A percentile compares a stretch with the other conserved stretches of the same genome.
Evolutionary conservation across 495 filamentous ascomycete species (phyloP).

Genomic region (Arthonia radiata): DNA sequence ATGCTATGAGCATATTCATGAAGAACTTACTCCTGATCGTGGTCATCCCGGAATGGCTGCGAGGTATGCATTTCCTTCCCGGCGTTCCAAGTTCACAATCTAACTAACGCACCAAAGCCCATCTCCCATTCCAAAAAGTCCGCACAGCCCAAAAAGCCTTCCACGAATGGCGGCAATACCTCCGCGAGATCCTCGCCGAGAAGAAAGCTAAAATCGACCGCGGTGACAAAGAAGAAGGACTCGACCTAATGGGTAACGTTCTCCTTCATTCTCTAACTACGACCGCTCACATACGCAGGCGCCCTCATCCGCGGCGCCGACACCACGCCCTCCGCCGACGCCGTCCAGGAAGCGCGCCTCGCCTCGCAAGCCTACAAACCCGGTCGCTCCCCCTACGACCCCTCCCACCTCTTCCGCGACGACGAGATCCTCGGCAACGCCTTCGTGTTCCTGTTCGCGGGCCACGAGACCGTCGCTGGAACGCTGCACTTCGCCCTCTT

Average conservation of each 20-base stretch:
- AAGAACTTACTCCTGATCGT: conserved; percentile 29
- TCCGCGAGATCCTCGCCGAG: conserved; percentile 31
- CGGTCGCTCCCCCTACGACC: too few species aligned
- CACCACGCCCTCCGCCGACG: conserved; percentile 7
- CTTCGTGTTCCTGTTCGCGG: conserved; percentile 46
- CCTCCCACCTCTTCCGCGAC: conserved; percentile 22
- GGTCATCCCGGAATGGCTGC: conserved; percentile 21
- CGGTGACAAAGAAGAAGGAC: conserved; percentile 22
- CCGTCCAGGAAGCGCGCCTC: conserved; percentile 2
- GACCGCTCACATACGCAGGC: conserved; percentile 4
- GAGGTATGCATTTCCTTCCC: conserved; percentile 9
- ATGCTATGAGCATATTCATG: conserved; percentile 25
- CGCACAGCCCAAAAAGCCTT: conserved; percentile 23
- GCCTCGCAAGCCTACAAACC: conserved; percentile 8
- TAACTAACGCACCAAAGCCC: conserved; percentile 8
- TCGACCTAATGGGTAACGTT: conserved; percentile 37
- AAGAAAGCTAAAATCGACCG: conserved; percentile 24
- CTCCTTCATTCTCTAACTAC: conserved; percentile 24
- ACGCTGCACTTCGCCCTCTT: conserved; percentile 35
- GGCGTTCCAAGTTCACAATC: conserved; percentile 1
- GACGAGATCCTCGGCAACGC: conserved; percentile 43
- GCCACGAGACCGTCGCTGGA: conserved; percentile 51
- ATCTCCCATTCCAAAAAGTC: conserved; percentile 25
- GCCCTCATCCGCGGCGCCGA: conserved; percentile 16
- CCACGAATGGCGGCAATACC: conserved; percentile 36